Evolutionary conservation across 2,329 filamentous ascomycete genomes (phyloP), one percentile per base, ranked within the genome.

Genomic region (Whalleya microplaca): DNA sequence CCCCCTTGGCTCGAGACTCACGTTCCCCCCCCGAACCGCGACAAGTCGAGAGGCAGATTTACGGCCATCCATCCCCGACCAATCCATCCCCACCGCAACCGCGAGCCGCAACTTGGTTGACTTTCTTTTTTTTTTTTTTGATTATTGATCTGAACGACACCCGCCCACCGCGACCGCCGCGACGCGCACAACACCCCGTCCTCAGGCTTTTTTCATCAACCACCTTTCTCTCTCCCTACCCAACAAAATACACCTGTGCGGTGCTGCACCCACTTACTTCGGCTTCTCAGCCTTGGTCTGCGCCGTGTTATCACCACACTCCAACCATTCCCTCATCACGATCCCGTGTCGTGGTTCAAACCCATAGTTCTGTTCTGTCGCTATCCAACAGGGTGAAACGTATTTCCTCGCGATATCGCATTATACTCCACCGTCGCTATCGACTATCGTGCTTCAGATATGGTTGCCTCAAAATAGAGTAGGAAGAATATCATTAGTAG

Each of bases 1-100:
- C 62, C 41, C 66, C 66, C 73, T 75, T 73, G 69, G 71, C 72
- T 78, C 80, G 75, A 72, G 68, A 73, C 72, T 67, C 65, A 66
- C 69, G 60, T 57, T 51, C 29, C 55, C 53, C 56, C 62, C 63
- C 64, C 68, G 68, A 58, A 68, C 64, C 64, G 55, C 62, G 60
- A 63, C n/a, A n/a, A 53, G 58, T 52, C 32, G 29, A 56, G 42
- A 42, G 50, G 37, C 42, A 48, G 48, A 49, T 23, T 51, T 48
- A 41, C 42, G 20, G 21, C 53, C 32, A 14, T 60, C 59, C 57
- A 52, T 40, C 32, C 48, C 37, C 48, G n/a, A n/a, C n/a, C n/a
- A n/a, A n/a, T n/a, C n/a, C n/a, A 60, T 52, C 61, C 56, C 59
- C 60, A 62, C n/a, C n/a, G n/a, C n/a, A 27, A 4, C 61, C 50